These are phyloP conservation scores for Aspergillus pseudoterreus DNA, from an alignment of 2,329 filamentous ascomycete genomes.

Conservation along the genomic window DNA sequence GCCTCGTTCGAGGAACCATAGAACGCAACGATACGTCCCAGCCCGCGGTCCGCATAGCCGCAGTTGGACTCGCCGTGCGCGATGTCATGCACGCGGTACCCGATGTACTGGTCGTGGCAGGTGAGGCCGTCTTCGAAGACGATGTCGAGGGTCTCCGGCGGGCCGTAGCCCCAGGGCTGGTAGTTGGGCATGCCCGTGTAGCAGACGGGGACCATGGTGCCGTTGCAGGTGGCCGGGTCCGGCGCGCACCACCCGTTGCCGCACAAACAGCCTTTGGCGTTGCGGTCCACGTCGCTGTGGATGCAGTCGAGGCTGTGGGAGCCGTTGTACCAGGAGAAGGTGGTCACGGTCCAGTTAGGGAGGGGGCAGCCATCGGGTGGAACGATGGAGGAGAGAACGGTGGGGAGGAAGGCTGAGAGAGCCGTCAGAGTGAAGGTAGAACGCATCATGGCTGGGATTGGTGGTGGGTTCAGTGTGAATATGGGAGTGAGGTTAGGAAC, in stretches of 20 bases:
- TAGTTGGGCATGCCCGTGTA: conserved; percentile 29
- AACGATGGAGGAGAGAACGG: conserved; percentile 13
- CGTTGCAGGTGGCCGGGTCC: conserved; percentile 20
- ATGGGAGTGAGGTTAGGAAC: too few species aligned
- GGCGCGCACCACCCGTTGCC: conserved; percentile 20
- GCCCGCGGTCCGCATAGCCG: conserved; percentile 23
- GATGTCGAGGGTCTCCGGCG: conserved; percentile 22
- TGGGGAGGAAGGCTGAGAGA: background rate
- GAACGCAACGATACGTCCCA: conserved; percentile 24
- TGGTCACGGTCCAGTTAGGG: conserved; percentile 24
- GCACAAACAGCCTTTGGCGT: conserved; percentile 23
- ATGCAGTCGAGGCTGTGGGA: conserved; percentile 19
- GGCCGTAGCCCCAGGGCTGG: conserved; percentile 28
- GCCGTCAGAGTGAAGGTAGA: background rate
- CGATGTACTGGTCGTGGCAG: conserved; percentile 27
- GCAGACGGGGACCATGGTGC: conserved; percentile 22
- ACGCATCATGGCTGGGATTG: background rate
- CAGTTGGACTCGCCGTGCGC: conserved; percentile 24
- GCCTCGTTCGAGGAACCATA: conserved; percentile 22
- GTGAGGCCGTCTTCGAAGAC: conserved; percentile 21
- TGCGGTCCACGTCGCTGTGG: conserved; percentile 18
- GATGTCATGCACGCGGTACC: conserved; percentile 28
- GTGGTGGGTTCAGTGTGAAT: too few species aligned
- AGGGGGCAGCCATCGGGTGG: conserved; percentile 24
- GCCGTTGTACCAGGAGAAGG: conserved; percentile 17